phyloP scores from a whole-genome alignment of 2,329 filamentous ascomycete species.

The Colletotrichum kahawae region DNA sequence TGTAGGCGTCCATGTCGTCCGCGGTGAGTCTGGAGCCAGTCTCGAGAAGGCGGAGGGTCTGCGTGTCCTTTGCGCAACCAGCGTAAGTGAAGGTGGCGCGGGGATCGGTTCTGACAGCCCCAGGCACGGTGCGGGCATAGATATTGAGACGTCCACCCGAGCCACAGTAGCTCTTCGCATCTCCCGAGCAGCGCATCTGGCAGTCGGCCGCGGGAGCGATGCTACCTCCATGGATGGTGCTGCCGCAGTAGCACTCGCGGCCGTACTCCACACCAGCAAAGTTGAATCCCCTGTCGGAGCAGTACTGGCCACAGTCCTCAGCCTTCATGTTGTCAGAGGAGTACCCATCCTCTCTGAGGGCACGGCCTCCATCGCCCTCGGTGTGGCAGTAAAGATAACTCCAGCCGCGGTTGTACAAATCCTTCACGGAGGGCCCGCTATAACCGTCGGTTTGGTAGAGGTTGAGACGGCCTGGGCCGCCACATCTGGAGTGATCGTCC shows the following conservation, averaged over 20 bases:
- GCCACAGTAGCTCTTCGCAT: conserved; percentile 41
- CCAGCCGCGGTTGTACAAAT: background rate
- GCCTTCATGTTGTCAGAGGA: conserved; percentile 38
- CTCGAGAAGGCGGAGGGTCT: conserved; percentile 38
- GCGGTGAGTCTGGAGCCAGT: conserved; percentile 42
- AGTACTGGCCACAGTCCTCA: conserved; percentile 41
- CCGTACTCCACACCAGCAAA: conserved; percentile 52
- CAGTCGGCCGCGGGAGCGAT: conserved; percentile 35
- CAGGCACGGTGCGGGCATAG: conserved; percentile 23
- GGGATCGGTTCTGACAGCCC: background rate
- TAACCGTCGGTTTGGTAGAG: conserved; percentile 32
- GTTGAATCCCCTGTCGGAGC: conserved; percentile 39
- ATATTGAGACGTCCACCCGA: conserved; percentile 40
- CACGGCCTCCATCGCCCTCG: conserved; percentile 23
- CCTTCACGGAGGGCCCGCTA: conserved; percentile 5
- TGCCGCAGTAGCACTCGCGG: conserved; percentile 47
- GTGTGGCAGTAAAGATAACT: background rate
- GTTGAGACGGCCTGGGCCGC: conserved; percentile 37
- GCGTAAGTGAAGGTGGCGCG: conserved; percentile 37
- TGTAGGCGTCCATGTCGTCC: conserved; percentile 49
- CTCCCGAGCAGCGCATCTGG: conserved; percentile 44
- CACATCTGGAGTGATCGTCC: conserved; percentile 36
- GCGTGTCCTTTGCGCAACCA: conserved; percentile 45
- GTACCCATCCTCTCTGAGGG: conserved; percentile 32
- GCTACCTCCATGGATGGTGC: conserved; percentile 30